Percentiles rank a stretch among this genome's conserved stretches.
phyloP scores from a whole-genome alignment of 257 asterid genomes.

The Nyctanthes arbortristis region DNA sequence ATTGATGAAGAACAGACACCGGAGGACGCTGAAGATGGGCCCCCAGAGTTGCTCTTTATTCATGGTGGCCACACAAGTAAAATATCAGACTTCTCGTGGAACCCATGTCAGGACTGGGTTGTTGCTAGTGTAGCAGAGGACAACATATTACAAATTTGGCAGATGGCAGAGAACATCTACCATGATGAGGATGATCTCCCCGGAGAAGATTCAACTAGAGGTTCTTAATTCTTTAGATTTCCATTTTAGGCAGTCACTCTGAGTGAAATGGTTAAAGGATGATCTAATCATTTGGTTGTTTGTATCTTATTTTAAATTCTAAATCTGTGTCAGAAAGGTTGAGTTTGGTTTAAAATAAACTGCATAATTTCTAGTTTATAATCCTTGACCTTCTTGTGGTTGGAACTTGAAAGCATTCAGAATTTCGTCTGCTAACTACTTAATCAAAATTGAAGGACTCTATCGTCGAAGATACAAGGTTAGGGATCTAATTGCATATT shows the following conservation, averaged over 20 bases:
- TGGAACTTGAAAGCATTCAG: too few species aligned
- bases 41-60: slow-evolving; percentile 87
- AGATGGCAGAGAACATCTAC: slow-evolving; percentile 96
- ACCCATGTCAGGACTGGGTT: slow-evolving; percentile 95
- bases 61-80: slow-evolving; percentile 98
- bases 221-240: slow-evolving; percentile 30
- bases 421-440: too few species aligned
- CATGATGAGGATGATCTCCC: slow-evolving; percentile 93
- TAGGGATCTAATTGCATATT: too few species aligned
- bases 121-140: slow-evolving; percentile 97
- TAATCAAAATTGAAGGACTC: too few species aligned
- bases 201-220: slow-evolving; percentile 58
- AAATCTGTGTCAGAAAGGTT: slow-evolving; percentile 22
- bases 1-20: slow-evolving; percentile 88
- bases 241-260: neutral
- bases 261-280: slow-evolving; percentile 3
- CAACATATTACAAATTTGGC: slow-evolving; percentile 93
- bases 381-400: too few species aligned
- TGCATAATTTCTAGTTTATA: neutral
- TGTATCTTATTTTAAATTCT: neutral
- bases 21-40: slow-evolving; percentile 90
- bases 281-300: slow-evolving; percentile 12
- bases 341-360: slow-evolving; percentile 10
- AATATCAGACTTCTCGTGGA: slow-evolving; percentile 94
- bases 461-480: too few species aligned